These are phyloP conservation scores for Diatrype stigma DNA, from an alignment of 2,329 filamentous ascomycete species.

Conservation along the genomic window DNA sequence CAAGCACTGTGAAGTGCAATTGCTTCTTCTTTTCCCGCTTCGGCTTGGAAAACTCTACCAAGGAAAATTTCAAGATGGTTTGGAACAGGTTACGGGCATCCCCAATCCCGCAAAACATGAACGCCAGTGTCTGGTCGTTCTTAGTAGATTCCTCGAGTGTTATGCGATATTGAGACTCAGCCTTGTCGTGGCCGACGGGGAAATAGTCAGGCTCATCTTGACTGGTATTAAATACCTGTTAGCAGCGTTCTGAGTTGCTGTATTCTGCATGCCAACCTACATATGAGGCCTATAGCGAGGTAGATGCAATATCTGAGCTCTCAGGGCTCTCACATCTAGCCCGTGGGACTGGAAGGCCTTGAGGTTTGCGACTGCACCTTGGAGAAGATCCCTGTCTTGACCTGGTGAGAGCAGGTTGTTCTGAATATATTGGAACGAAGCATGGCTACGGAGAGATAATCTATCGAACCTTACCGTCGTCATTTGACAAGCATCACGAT, in stretches of 20 bases:
- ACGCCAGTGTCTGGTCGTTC: slow-evolving; percentile 9
- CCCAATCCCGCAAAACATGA: slow-evolving; percentile 14
- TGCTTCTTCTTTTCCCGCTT: slow-evolving; percentile 4
- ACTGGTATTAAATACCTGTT: slow-evolving; percentile 6
- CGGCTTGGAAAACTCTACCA: background rate
- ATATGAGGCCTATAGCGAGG: slow-evolving; percentile 10
- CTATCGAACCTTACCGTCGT: too few relatives aligned
- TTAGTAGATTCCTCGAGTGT: slow-evolving; percentile 6
- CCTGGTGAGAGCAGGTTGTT: too few relatives aligned
- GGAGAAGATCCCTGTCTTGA: too few relatives aligned
- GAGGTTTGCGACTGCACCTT: too few relatives aligned
- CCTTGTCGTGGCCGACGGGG: slow-evolving; percentile 9
- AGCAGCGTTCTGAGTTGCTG: too few relatives aligned
- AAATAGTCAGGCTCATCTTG: slow-evolving; percentile 10
- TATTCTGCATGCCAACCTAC: slow-evolving; percentile 4
- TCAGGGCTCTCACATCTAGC: background rate
- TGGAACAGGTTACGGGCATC: slow-evolving; percentile 16
- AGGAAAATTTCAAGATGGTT: slow-evolving; percentile 3
- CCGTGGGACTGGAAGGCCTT: too few relatives aligned
- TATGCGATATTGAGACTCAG: slow-evolving; percentile 8
- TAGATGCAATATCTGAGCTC: slow-evolving; percentile 6
- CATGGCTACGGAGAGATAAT: too few relatives aligned
- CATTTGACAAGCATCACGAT: too few relatives aligned
- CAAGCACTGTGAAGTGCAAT: slow-evolving; percentile 13
- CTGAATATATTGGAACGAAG: too few relatives aligned